These are phyloP conservation scores for Hypomyces rosellus DNA, from an alignment of 2,329 filamentous ascomycete genomes.

Conservation along the genomic window DNA sequence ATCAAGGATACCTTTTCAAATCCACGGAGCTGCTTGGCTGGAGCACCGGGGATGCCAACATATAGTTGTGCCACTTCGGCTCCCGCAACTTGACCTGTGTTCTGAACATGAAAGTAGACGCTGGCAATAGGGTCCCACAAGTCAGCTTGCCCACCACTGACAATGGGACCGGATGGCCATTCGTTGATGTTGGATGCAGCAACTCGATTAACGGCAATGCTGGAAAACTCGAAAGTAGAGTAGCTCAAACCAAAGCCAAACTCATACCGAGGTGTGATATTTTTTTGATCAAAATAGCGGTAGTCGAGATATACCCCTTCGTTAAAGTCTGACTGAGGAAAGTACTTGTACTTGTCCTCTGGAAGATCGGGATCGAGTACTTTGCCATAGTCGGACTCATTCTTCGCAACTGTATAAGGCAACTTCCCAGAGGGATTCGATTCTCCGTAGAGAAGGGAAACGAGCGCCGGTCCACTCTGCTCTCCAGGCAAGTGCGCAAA, in stretches of 20 bases:
- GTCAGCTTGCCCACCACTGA: constrained; percentile 39
- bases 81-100: constrained; percentile 36
- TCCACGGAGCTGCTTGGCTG: constrained; percentile 55
- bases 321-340: constrained; percentile 45
- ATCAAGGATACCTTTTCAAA: constrained; percentile 55
- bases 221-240: constrained; percentile 44
- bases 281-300: constrained; percentile 44
- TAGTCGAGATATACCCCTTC: constrained; percentile 51
- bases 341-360: constrained; percentile 45
- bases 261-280: constrained; percentile 45
- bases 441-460: constrained; percentile 52
- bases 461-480: constrained; percentile 51
- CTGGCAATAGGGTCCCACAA: constrained; percentile 41
- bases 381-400: constrained; percentile 48
- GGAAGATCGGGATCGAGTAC: constrained; percentile 35
- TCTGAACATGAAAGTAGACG: constrained; percentile 34
- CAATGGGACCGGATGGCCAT: constrained; percentile 34
- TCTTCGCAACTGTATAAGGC: constrained; percentile 55
- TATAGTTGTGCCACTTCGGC: constrained; percentile 46
- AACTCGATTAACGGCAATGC: constrained; percentile 30
- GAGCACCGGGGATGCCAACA: constrained; percentile 39
- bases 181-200: constrained; percentile 19
- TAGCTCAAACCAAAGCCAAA: constrained; percentile 54
- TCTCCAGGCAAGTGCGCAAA: constrained; percentile 61
- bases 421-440: constrained; percentile 51